Evolutionary conservation across 352 stramenopile species (phyloP), one percentile per base, ranked within the genome.

Genomic region (Phytophthora foliorum): DNA sequence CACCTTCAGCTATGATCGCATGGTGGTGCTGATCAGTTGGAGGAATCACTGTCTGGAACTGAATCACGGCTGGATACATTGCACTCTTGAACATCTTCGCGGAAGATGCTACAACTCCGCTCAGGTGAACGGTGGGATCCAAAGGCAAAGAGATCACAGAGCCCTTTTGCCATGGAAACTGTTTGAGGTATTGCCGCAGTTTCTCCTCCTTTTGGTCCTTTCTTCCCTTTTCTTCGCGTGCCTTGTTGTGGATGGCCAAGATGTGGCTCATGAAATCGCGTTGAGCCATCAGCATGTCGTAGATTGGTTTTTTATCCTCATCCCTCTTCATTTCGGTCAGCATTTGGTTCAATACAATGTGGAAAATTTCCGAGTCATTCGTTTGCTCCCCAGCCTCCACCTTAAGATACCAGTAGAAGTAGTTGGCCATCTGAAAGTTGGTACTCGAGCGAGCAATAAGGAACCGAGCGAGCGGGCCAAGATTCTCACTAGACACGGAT

Each of bases 81-180:
- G 97, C 98, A 67, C 93, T 98, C 65, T 98, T 98, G 78, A 99
- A 99, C 86, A 99, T 99, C 58, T 97, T 98, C 14, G 92, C 95
- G 1, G 90, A 97, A 19, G 89, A 82, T 22, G 94, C 71, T 46
- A 97, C 89, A 21, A 99, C 87, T 17, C 95, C 97, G 49, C 94
- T 93, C 22, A 97, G 58, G 58, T 93, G 72, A 38, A 97, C 75
- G 6, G 75, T 88, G 2, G 93, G 93, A 49, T 98, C 92, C 22
- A 98, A 67, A 6, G 93, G 93, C 54, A 98, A 80, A 19, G 86
- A 91, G 51, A 98, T 94, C 42, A 92, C 72, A 8, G 87, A 61
- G 5, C 84, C 81, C 63, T 91, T 93, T 16, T 81, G 67, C 84
- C 92, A 95, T 17, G 84, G 65, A 22, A 96, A 89, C 58, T 96